Evolutionary conservation across 1,139 yeast genomes (phyloP), one percentile per base, ranked within the genome.

Genomic region (Yarrowia galli): DNA sequence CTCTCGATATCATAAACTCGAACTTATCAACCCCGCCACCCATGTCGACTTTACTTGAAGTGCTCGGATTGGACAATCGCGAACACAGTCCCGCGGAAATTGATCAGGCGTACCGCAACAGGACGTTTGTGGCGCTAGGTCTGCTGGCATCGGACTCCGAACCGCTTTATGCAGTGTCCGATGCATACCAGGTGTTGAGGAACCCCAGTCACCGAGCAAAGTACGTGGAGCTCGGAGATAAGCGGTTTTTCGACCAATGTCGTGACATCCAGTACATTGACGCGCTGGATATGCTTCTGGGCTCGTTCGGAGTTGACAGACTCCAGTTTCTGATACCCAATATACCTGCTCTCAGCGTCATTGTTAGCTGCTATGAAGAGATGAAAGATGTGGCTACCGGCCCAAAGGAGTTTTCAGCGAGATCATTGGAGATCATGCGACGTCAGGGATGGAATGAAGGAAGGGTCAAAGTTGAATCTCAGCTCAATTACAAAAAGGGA

Each of bases 121-220:
- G 46, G 12, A 54, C 46, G n/a, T 25, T 40, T n/a, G 5, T n/a
- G n/a, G 46, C 46, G 2, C 48, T 54, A 2, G 46, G 23, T 0
- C 22, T 12, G 23, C 36, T 54, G 6, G 23, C 46, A 2, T 54
- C 61, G 18, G 36, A 54, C 36, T 18, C 35, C 61, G 61, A 54
- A 2, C 36, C 61, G 9, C 25, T 54, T 0, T 54, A 54, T 54
- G 61, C 61, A 23, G 61, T 54, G 15, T 54, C 61, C 0, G 61
- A 54, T n/a, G 61, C 61, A 10, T 54, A 54, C n/a, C 61, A 54
- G 48, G 61, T 54, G n/a, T 40, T 54, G 36, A 54, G 61, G 25
- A 54, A 54, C 61, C 61, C 61, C 36, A 54, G 61, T 25, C 61
- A 25, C 23, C 61, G 61, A n/a, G 46, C 46, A 12, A 54, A 40